A percentile compares a stretch with the other conserved stretches of the same genome.
These are phyloP conservation scores for Artemisia annua DNA, from an alignment of 129 eudicot genomes.

Conservation along the genomic window DNA sequence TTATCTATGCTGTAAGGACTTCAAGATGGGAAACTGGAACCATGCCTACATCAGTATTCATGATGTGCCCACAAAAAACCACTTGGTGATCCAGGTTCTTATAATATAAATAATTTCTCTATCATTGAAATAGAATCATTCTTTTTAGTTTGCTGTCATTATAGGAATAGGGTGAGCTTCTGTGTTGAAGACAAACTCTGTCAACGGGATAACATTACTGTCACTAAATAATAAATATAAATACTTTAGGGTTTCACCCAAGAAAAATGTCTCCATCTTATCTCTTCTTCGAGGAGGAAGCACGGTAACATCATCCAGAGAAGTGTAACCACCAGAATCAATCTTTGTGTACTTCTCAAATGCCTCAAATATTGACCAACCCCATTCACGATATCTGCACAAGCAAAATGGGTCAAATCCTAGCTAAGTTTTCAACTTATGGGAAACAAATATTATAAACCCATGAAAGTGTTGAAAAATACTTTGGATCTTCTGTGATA, in stretches of 20 bases:
- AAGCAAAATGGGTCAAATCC: conserved; percentile 10
- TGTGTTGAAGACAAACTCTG: conserved; percentile 78
- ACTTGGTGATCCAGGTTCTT: conserved; percentile 9
- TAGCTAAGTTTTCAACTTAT: background rate
- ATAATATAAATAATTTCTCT: conserved; percentile 15
- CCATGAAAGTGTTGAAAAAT: conserved; percentile 22
- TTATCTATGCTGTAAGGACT: too few relatives aligned
- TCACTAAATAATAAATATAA: conserved; percentile 65
- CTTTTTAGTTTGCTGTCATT: conserved; percentile 36
- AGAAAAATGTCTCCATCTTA: conserved; percentile 95
- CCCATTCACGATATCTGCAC: conserved; percentile 91
- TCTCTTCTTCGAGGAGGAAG: conserved; percentile 83
- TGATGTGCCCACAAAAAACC: conserved; percentile 19
- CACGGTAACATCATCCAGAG: conserved; percentile 86
- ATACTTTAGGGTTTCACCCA: conserved; percentile 88
- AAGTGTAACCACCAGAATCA: conserved; percentile 86
- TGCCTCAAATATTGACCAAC: conserved; percentile 94
- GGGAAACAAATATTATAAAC: conserved; percentile 14
- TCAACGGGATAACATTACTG: conserved; percentile 48
- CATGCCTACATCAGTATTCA: conserved; percentile 19
- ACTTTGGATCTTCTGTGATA: conserved; percentile 92
- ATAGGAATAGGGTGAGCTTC: conserved; percentile 96
- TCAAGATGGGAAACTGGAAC: conserved; percentile 27
- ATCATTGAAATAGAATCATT: conserved; percentile 24
- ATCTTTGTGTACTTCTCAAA: conserved; percentile 89